Evolutionary conservation across 768 basidiomycete genomes (phyloP).

Genomic region (Pseudohyphozyma bogoriensis): DNA sequence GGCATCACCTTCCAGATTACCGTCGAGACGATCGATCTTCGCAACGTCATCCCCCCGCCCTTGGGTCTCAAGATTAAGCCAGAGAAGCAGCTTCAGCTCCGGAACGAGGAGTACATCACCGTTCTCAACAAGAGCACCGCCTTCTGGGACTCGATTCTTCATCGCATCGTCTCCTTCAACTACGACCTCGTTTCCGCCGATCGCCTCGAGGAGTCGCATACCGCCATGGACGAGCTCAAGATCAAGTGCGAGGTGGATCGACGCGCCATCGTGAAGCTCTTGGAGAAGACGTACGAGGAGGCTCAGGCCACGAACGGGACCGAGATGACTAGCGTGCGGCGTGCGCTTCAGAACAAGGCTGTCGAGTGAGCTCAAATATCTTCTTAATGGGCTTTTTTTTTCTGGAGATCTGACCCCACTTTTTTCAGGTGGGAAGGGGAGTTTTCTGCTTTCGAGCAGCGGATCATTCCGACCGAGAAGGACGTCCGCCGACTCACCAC

Average conservation of each 20-base stretch:
- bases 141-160: conserved; percentile 43
- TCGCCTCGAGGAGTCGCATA: conserved; percentile 51
- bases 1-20: conserved; percentile 56
- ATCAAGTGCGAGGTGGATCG: conserved; percentile 58
- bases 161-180: conserved; percentile 34
- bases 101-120: conserved; percentile 78
- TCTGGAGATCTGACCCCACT: too few relatives aligned
- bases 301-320: conserved; percentile 19
- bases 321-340: conserved; percentile 59
- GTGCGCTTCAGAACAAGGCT: conserved; percentile 80
- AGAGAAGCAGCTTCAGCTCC: conserved; percentile 76
- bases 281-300: conserved; percentile 70
- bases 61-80: conserved; percentile 74
- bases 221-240: conserved; percentile 52
- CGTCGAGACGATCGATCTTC: conserved; percentile 66
- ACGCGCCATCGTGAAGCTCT: conserved; percentile 59
- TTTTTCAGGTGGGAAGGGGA: conserved; percentile 98
- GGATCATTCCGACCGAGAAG: conserved; percentile 47
- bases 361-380: too few relatives aligned
- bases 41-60: conserved; percentile 82
- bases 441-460: conserved; percentile 61
- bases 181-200: conserved; percentile 27
- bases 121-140: conserved; percentile 58
- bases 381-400: too few relatives aligned
- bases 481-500: conserved; percentile 41